These are phyloP conservation scores for Vanrija sp. DNA, from an alignment of 1,284 basidiomycete species.

Conservation along the genomic window DNA sequence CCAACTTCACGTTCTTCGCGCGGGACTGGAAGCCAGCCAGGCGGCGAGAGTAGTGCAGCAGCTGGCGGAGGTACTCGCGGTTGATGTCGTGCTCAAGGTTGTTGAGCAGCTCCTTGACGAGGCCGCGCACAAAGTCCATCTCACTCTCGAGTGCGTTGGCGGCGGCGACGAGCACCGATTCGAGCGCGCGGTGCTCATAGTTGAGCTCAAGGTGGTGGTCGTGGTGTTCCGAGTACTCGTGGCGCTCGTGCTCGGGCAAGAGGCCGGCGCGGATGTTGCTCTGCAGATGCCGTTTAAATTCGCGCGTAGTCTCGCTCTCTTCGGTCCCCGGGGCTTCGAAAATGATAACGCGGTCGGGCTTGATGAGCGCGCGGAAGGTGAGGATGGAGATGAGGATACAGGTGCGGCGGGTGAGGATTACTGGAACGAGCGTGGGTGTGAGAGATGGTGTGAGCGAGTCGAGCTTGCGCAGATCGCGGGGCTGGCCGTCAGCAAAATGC, in stretches of 20 bases:
- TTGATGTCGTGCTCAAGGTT: slow-evolving; percentile 91
- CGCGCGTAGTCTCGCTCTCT: slow-evolving; percentile 76
- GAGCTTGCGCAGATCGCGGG: slow-evolving; percentile 93
- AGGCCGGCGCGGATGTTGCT: slow-evolving; percentile 51
- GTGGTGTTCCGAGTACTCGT: slow-evolving; percentile 10
- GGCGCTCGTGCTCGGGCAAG: background rate
- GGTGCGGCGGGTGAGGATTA: slow-evolving; percentile 81
- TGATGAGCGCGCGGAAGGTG: slow-evolving; percentile 90
- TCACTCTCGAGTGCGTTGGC: slow-evolving; percentile 87
- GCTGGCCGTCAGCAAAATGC: slow-evolving; percentile 53
- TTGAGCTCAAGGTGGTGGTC: slow-evolving; percentile 52
- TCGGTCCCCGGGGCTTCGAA: slow-evolving; percentile 86
- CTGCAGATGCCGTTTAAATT: slow-evolving; percentile 83
- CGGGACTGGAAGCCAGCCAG: slow-evolving; percentile 82
- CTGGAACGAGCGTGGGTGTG: slow-evolving; percentile 82
- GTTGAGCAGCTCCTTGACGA: slow-evolving; percentile 80
- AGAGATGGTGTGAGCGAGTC: slow-evolving; percentile 67
- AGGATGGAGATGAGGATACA: slow-evolving; percentile 91
- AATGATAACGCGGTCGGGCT: slow-evolving; percentile 83
- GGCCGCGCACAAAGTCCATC: slow-evolving; percentile 78
- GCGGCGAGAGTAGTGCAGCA: slow-evolving; percentile 83
- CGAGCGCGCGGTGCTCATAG: slow-evolving; percentile 88
- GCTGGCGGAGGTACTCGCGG: slow-evolving; percentile 80
- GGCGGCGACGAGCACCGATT: slow-evolving; percentile 82
- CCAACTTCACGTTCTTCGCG: slow-evolving; percentile 82